Evolutionary conservation across 169 alveolate species (phyloP), one percentile per base, ranked within the genome.

Genomic region (Cryptosporidium parvum): DNA sequence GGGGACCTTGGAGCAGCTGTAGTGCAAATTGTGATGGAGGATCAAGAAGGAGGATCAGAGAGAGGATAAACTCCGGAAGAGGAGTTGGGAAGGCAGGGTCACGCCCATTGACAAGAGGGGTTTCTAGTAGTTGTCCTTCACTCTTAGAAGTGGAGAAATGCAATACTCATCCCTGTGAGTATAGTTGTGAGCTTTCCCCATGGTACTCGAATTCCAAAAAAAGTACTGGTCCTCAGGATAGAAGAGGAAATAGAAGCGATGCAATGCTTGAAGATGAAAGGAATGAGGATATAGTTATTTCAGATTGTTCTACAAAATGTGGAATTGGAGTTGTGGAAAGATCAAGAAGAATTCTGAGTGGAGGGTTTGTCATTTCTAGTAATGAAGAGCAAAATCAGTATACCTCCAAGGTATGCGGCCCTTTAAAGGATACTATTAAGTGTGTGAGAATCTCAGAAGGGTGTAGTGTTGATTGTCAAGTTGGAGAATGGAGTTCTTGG

Each of bases 401-500:
- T 45, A 51, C 58, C 2, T 21, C 48, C 31, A 51, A 35, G 16
- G 70, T 59, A 0, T 73, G 86, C 23, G 86, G 86, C 6, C 72
- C 71, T n/a, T n/a, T 73, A 23, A 31, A 35, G 14, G 86, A 73
- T 62, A 73, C 56, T 10, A 35, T 59, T 14, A 73, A 73, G 44
- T 73, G 86, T 2, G 48, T 73, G 53, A 18, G 72, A 33, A 37
- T 92, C 58, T 69, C 75, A 53, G 86, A 73, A 23, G 56, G 85
- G n/a, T 89, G 93, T 61, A 71, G 70, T 29, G 21, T 71, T 26
- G 91, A 73, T 65, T 92, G 94, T 68, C 58, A 35, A 29, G 93
- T 87, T 59, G 85, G 91, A 59, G 91, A 84, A 58, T 92, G 94
- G 94, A 51, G 75, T 14, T 75, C 56, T 23, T 92, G 94, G 94